Evolutionary conservation across 2,329 filamentous ascomycete species (phyloP).

Genomic region (Pleoardoris graminearum): DNA sequence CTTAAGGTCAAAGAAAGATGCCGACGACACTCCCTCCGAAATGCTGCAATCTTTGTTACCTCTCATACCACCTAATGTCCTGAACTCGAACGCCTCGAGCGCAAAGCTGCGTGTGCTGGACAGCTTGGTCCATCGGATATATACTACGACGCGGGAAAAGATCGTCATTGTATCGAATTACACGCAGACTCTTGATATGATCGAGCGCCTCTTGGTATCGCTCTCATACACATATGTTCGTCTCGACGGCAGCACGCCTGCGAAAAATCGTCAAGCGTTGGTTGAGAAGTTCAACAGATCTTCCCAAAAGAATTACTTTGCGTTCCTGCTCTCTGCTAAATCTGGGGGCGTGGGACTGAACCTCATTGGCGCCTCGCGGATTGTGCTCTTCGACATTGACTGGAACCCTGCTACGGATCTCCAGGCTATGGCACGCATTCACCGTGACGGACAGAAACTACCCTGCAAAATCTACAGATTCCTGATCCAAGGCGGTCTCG

Average conservation of each 20-base stretch:
- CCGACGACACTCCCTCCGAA: conserved; percentile 53
- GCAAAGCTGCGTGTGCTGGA: conserved; percentile 70
- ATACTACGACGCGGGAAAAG: conserved; percentile 66
- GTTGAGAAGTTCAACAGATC: conserved; percentile 72
- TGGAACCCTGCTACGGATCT: conserved; percentile 76
- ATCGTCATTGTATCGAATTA: conserved; percentile 78
- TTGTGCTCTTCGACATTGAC: conserved; percentile 73
- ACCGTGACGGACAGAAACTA: conserved; percentile 70
- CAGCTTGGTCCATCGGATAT: conserved; percentile 64
- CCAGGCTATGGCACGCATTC: conserved; percentile 75
- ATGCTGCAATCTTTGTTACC: conserved; percentile 51
- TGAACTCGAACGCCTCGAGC: conserved; percentile 62
- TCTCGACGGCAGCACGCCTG: conserved; percentile 68
- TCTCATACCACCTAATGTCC: conserved; percentile 58
- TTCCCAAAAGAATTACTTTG: conserved; percentile 61
- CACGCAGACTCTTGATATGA: conserved; percentile 70
- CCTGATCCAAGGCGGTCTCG: conserved; percentile 68
- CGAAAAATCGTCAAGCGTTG: conserved; percentile 66
- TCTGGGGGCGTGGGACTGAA: conserved; percentile 72
- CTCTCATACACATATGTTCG: conserved; percentile 66
- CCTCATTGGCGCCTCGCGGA: conserved; percentile 69
- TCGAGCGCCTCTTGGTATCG: conserved; percentile 63
- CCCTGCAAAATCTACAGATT: conserved; percentile 72
- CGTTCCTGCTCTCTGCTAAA: conserved; percentile 73
- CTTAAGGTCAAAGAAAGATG: conserved; percentile 56